Conservation (phyloP, 148 eudicot genomes). For the Fagopyrum esculentum region DNA sequence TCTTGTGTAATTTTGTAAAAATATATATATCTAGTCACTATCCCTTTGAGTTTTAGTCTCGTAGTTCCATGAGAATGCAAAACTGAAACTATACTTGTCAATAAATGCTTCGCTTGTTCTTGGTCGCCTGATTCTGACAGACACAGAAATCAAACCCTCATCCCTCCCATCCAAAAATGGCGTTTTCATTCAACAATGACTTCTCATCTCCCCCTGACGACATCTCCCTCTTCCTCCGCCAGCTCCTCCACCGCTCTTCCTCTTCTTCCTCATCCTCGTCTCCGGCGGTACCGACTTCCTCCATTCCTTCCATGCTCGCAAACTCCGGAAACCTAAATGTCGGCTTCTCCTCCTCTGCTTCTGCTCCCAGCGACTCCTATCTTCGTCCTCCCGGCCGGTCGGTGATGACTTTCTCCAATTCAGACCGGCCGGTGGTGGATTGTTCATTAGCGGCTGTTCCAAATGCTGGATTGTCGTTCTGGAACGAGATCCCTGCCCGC, state of each 20-base stretch:
- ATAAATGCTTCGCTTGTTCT: not conserved
- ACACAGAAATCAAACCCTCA: not conserved
- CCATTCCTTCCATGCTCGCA: conserved; percentile 5
- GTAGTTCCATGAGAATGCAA: not conserved
- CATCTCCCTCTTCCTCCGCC: conserved; percentile 58
- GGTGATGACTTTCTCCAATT: conserved; percentile 18
- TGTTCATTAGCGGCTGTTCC: not conserved
- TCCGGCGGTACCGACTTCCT: not conserved
- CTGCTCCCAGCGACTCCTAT: conserved; percentile 11
- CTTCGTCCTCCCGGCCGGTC: conserved; percentile 12
- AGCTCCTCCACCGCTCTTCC: conserved; percentile 51
- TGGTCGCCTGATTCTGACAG: not conserved
- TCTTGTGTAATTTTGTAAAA: not conserved
- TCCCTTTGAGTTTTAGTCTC: not conserved
- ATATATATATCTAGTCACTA: not conserved
- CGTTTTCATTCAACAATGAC: conserved; percentile 8
- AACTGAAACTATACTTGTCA: not conserved
- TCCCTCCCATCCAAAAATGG: not conserved
- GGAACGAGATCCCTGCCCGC: conserved; percentile 11
- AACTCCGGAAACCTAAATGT: not conserved
- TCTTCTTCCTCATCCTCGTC: conserved; percentile 23
- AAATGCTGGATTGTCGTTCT: not conserved
- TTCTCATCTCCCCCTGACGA: conserved; percentile 42
- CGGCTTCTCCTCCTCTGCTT: conserved; percentile 5
- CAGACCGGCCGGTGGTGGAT: conserved; percentile 21